A percentile compares a stretch with the other conserved stretches of the same genome.
phyloP scores from a whole-genome alignment of 2,329 filamentous ascomycete species.

The Sporothrix pallida region DNA sequence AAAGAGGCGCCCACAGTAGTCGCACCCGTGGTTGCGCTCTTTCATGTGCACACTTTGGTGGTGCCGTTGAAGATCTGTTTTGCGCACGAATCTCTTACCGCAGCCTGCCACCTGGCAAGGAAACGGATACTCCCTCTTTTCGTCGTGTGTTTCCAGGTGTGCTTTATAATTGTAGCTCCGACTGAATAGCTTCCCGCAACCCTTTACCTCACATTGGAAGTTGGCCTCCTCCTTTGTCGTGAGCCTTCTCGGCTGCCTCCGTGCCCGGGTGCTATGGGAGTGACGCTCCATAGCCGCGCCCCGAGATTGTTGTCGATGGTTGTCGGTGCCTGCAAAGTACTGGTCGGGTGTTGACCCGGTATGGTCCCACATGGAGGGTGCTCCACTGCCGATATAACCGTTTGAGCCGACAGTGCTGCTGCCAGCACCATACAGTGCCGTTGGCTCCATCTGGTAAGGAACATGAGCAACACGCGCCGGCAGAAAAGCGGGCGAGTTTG shows the following conservation, averaged over 20 bases:
- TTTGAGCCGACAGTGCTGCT: constrained; percentile 37
- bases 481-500: constrained; percentile 50
- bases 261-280: constrained; percentile 41
- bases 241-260: constrained; percentile 55
- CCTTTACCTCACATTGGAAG: constrained; percentile 69
- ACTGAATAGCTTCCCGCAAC: constrained; percentile 80
- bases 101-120: constrained; percentile 70
- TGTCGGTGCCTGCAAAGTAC: constrained; percentile 29
- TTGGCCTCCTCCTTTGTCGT: constrained; percentile 73
- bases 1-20: constrained; percentile 73
- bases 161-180: constrained; percentile 86
- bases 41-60: constrained; percentile 75
- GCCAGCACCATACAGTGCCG: constrained; percentile 40
- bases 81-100: constrained; percentile 77
- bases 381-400: constrained; percentile 49
- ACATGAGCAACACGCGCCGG: constrained; percentile 49
- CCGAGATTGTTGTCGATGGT: constrained; percentile 21
- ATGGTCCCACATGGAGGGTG: constrained; percentile 48
- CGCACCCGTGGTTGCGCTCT: constrained; percentile 71
- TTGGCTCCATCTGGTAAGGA: constrained; percentile 42
- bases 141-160: constrained; percentile 83
- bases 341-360: constrained; percentile 34
- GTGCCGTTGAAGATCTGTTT: constrained; percentile 74
- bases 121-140: constrained; percentile 72
- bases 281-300: background rate